phyloP scores from a whole-genome alignment of 108 stramenopile species.

The Seminavis robusta region DNA sequence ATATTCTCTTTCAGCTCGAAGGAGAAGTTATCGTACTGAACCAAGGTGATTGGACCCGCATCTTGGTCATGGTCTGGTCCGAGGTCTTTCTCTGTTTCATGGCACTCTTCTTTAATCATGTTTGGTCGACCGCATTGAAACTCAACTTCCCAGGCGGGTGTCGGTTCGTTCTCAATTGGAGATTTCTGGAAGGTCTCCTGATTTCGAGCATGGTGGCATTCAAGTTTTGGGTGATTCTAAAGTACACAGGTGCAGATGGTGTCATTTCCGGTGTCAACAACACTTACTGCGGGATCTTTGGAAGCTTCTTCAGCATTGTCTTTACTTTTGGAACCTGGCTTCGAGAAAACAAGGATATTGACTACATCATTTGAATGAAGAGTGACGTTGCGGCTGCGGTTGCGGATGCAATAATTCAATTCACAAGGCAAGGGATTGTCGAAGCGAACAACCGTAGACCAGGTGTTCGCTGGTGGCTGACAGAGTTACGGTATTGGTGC shows the following conservation, averaged over 20 bases:
- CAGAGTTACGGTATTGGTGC: too few species aligned
- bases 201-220: slow-evolving; percentile 11
- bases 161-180: slow-evolving; percentile 29
- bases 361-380: slow-evolving; percentile 3
- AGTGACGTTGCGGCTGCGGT: too few species aligned
- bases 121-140: slow-evolving; percentile 3
- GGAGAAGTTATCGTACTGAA: slow-evolving; percentile 10
- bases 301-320: slow-evolving; percentile 38
- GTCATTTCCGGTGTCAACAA: slow-evolving; percentile 41
- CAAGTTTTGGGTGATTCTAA: slow-evolving; percentile 28
- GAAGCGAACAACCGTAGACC: too few species aligned
- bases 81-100: slow-evolving; percentile 20
- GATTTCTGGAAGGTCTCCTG: slow-evolving; percentile 31
- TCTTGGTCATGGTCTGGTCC: slow-evolving; percentile 28
- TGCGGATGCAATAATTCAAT: too few species aligned
- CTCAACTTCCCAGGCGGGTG: slow-evolving; percentile 6
- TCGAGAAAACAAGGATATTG: slow-evolving; percentile 41
- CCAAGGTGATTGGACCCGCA: slow-evolving; percentile 24
- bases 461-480: too few species aligned
- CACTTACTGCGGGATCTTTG: slow-evolving; percentile 48
- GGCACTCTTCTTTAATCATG: slow-evolving; percentile 29
- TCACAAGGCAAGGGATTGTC: too few species aligned
- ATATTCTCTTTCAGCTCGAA: slow-evolving; percentile 12
- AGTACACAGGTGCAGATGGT: slow-evolving; percentile 43
- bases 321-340: slow-evolving; percentile 52